Evolutionary conservation across 352 stramenopile species (phyloP).

Genomic region (Paralagenidium karlingii): DNA sequence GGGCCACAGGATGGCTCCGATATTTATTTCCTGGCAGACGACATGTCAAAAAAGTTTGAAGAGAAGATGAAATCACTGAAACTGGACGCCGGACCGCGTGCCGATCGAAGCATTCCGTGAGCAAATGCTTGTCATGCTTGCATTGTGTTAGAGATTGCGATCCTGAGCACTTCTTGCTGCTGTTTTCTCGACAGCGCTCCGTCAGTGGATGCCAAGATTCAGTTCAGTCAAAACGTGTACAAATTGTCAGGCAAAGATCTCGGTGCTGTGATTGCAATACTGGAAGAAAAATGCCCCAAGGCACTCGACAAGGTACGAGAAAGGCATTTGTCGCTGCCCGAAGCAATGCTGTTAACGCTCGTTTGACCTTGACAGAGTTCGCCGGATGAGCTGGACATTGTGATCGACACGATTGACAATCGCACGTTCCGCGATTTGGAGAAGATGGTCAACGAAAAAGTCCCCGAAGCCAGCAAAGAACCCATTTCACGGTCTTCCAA

Average conservation of each 20-base stretch:
- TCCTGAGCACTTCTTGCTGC: no score
- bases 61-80: slow-evolving; percentile 76
- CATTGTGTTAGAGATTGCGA: not conserved
- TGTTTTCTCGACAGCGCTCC: slow-evolving; percentile 37
- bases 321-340: not conserved
- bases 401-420: slow-evolving; percentile 78
- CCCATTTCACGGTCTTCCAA: not conserved
- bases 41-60: slow-evolving; percentile 82
- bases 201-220: slow-evolving; percentile 68
- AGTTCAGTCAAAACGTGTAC: slow-evolving; percentile 86
- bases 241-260: slow-evolving; percentile 69
- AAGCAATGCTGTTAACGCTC: not conserved
- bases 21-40: slow-evolving; percentile 70
- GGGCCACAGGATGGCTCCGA: slow-evolving; percentile 83
- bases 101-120: slow-evolving; percentile 64
- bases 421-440: slow-evolving; percentile 82
- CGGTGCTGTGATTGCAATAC: slow-evolving; percentile 53
- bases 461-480: slow-evolving; percentile 25
- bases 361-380: slow-evolving; percentile 25
- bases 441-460: slow-evolving; percentile 62
- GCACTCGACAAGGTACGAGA: slow-evolving; percentile 57
- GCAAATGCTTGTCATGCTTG: no score
- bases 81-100: slow-evolving; percentile 54
- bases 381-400: slow-evolving; percentile 79
- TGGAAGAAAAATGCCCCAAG: slow-evolving; percentile 79